These are phyloP conservation scores for Phoma herbarum DNA, from an alignment of 2,329 filamentous ascomycete species.

Conservation along the genomic window DNA sequence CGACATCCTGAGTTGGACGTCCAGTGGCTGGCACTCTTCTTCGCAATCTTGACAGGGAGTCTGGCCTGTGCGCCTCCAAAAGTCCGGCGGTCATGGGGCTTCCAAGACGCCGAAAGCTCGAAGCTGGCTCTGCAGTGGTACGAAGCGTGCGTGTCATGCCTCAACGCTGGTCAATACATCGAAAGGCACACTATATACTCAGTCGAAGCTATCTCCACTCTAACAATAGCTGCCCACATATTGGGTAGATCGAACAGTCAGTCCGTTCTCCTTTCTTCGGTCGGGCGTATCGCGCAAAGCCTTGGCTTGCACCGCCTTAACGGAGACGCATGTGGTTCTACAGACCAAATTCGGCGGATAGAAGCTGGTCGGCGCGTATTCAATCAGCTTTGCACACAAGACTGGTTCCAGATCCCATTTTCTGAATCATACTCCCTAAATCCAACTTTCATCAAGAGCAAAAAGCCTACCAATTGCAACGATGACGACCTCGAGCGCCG, in stretches of 20 bases:
- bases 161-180: slow-evolving; percentile 56
- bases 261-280: slow-evolving; percentile 56
- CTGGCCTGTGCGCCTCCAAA: slow-evolving; percentile 1
- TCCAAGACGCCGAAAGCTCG: neutral
- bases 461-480: slow-evolving; percentile 47
- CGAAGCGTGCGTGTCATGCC: slow-evolving; percentile 52
- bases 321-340: slow-evolving; percentile 15
- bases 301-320: slow-evolving; percentile 56
- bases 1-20: neutral
- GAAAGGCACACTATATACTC: slow-evolving; percentile 52
- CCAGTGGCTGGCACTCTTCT: slow-evolving; percentile 1
- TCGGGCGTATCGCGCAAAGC: slow-evolving; percentile 57
- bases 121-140: slow-evolving; percentile 1
- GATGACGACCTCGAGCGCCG: slow-evolving; percentile 36
- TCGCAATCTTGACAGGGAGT: slow-evolving; percentile 2
- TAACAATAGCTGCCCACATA: slow-evolving; percentile 59
- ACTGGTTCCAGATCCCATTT: slow-evolving; percentile 55
- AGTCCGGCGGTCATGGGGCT: neutral
- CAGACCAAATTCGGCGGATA: slow-evolving; percentile 26
- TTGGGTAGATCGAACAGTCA: slow-evolving; percentile 58
- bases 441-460: slow-evolving; percentile 38
- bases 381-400: slow-evolving; percentile 52
- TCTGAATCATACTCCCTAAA: slow-evolving; percentile 52
- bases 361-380: slow-evolving; percentile 50
- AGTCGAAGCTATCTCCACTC: slow-evolving; percentile 56